Base-by-base conservation (phyloP, 306 rosid genomes). In the Arachis hypogaea region DNA sequence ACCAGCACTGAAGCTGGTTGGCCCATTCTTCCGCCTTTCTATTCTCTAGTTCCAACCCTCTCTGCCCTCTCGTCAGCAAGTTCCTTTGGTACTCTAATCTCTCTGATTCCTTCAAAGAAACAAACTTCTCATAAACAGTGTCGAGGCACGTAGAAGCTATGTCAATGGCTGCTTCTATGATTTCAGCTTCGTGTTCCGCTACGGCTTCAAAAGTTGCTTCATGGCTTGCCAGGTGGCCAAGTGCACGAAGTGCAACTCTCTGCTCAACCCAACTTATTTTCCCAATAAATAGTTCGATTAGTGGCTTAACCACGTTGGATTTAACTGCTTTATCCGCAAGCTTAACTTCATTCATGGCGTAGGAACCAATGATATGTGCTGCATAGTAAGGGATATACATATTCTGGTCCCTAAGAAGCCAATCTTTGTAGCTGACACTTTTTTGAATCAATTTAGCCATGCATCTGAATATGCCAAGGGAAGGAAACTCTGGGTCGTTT, bases 321-420 rank as follows among this genome's bases (percentile, higher is more conserved):
- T 86, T 80, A 3, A 80, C 78, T 3, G 90, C 90, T 54, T 73
- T 82, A 6, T 77, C 77, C 0, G 92, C 87, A 52, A 88, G 86
- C 29, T 83, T 72, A 50, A 68, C 49, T 63, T 77, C 85, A 77
- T 74, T 85, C 84, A 90, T 88, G 78, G 84, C 62, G 64, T 86
- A 90, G 38, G 38, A 33, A 33, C 38, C 38, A 33, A 33, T 33
- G 38, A 33, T 33, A 4, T 33, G 38, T 33, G 92, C 90, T 38
- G 96, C 96, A 56, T 90, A 90, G 71, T 90, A 90, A n/a, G 96
- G 96, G 69, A 86, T 85, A 16, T 86, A 90, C 41, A 88, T 76
- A 57, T 88, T 90, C 78, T 90, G 93, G 75, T 82, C 63, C 22
- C 66, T 80, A 4, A 85, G 82, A 44, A 86, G 86, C 96, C 96